Base-by-base conservation (phyloP, 192 early-diverging fungal species). In the Phlyctochytrium arcticum region DNA sequence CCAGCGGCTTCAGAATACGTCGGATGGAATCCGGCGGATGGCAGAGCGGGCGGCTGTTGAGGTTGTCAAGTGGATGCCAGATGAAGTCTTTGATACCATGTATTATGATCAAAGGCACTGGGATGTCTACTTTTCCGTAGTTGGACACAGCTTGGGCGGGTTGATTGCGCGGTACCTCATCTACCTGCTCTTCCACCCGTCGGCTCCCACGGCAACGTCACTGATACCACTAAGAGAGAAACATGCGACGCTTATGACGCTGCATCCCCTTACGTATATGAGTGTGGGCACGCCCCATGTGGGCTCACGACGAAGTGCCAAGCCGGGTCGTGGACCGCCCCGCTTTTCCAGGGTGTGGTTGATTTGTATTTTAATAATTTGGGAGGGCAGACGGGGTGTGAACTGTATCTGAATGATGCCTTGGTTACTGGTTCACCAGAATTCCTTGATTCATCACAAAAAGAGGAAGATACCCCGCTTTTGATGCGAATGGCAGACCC, bases 201-300 rank as follows among this genome's bases (percentile, higher is more conserved):
- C 35, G 0, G 1, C n/a, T 23, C 23, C 58, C 19, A 21, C 35
- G 1, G 27, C 55, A 0, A 21, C 26, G 12, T 36, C 26, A 21
- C 42, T 60, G 42, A n/a, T n/a, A 7, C 1, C 27, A n/a, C 27
- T 66, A 6, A 10, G 23, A 17, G 26, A 15, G n/a, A 10, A 17
- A 8, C 19, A 60, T 55, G 15, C 2, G 21, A n/a, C n/a, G n/a
- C 10, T 33, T 10, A 60, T 56, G 29, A 56, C 26, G 12, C 37
- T 66, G 24, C 6, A 60, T 2, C 64, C 64, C 8, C 57, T 66
- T 10, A 56, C 64, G 17, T 66, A 62, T 53, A 61, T 66, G 57
- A 66, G 57, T 7, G 33, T 66, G 36, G 60, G 56, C 29, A 47
- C 64, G 6, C 64, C 64, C 10, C 64, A 66, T 33, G 21, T 56